Conservation (phyloP, 371 early-diverging fungal genomes). For the Apophysomyces trapeziformis region DNA sequence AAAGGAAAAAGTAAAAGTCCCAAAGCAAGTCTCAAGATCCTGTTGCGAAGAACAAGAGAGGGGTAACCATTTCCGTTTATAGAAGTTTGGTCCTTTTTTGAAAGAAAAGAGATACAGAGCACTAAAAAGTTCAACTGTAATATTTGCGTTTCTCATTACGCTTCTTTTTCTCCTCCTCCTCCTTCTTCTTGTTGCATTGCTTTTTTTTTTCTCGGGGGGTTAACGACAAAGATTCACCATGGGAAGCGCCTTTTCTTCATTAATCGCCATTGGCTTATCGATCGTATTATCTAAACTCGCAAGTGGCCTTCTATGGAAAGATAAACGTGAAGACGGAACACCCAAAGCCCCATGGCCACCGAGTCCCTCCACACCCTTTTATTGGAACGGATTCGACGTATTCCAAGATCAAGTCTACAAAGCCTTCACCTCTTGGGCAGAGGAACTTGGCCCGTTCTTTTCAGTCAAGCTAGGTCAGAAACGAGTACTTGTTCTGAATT, state of each 20-base stretch:
- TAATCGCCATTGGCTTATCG: background rate
- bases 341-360: slow-evolving; percentile 42
- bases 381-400: slow-evolving; percentile 29
- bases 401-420: slow-evolving; percentile 25
- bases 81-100: too few relatives aligned
- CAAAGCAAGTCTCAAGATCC: too few relatives aligned
- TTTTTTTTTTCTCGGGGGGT: background rate
- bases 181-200: background rate
- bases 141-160: too few relatives aligned
- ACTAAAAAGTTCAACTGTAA: too few relatives aligned
- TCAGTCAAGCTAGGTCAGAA: slow-evolving; percentile 41
- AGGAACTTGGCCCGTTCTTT: slow-evolving; percentile 26
- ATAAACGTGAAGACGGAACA: slow-evolving; percentile 42
- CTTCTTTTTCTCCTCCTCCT: background rate
- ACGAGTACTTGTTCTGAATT: slow-evolving; percentile 40
- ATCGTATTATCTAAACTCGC: background rate
- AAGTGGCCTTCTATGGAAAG: slow-evolving; percentile 27
- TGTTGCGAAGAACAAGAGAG: too few relatives aligned
- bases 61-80: too few relatives aligned
- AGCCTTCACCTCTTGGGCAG: slow-evolving; percentile 39
- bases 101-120: too few relatives aligned
- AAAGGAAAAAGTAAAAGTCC: too few relatives aligned
- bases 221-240: background rate
- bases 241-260: background rate
- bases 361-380: slow-evolving; percentile 32